Base-by-base conservation (phyloP, 2,329 filamentous ascomycete species). In the Clathrospora elynae region DNA sequence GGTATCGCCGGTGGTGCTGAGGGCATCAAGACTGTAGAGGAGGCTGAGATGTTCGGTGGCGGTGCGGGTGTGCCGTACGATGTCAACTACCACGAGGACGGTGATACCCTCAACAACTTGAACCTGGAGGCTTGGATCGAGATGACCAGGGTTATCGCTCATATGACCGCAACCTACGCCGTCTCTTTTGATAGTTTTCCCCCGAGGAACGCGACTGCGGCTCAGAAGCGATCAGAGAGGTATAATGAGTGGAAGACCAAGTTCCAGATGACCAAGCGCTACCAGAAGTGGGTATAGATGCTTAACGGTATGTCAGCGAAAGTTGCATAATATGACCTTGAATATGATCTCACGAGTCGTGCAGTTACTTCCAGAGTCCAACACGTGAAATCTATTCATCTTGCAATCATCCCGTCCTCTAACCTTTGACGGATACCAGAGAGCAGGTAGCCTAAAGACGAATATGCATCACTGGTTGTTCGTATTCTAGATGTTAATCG, bases 1-100 rank as follows among this genome's bases (percentile, higher is more conserved):
- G 88, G 88, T 19, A 82, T 91, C 48, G 86, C 87, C 40, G 90
- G 87, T 2, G 88, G 88, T 25, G 88, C 88, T 1, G 87, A 91
- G 68, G 85, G 80, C 9, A 67, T 88, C 71, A 91, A 90, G 80
- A 89, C 86, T 0, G 71, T 77, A 35, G 77, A 82, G 22, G 85
- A 91, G 63, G 79, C 71, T 2, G 73, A 72, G 26, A 71, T 82
- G 70, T 92, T 90, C 64, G 87, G 88, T n/a, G 88, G 88, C 24
- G 82, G 35, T 11, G 68, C 60, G 1, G 67, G 66, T 4, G 59
- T 62, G 18, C 42, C 56, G 7, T 56, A 49, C 14, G 67, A 71
- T 38, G 42, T 50, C 3, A 66, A 71, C 44, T 72, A 73, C 50
- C 71, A 73, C 40, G 46, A 60, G 35, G 57, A 61, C 8, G 64